These are phyloP conservation scores for Rhytidiadelphus loreus DNA, from an alignment of 225 moss, liverwort and hornwort species.

Conservation along the genomic window DNA sequence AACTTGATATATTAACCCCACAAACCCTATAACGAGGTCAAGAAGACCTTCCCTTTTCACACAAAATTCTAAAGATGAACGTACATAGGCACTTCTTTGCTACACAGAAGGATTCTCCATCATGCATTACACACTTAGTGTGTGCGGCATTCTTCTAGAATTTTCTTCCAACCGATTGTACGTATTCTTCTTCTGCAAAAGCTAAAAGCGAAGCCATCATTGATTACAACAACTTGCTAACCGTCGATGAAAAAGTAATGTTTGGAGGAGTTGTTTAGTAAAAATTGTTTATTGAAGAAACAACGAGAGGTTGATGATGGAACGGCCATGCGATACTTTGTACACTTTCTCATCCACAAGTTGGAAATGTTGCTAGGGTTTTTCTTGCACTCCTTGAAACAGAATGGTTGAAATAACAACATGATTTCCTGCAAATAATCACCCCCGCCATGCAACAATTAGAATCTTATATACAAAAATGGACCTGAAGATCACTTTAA, in stretches of 20 bases:
- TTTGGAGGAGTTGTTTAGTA: background rate
- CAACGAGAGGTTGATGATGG: background rate
- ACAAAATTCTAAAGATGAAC: background rate
- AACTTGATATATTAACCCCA: too few relatives aligned
- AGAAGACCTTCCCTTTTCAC: background rate
- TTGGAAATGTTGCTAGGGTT: background rate
- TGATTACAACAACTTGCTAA: background rate
- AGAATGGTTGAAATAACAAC: background rate
- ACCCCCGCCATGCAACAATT: background rate
- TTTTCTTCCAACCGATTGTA: background rate
- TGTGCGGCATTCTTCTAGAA: too few relatives aligned
- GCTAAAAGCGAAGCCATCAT: background rate
- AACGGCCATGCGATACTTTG: background rate
- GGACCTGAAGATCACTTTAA: background rate
- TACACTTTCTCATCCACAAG: background rate
- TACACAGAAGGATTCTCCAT: background rate
- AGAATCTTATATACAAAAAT: background rate
- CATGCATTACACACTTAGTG: too few relatives aligned
- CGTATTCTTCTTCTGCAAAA: background rate
- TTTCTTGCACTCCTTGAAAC: background rate
- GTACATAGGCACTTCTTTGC: background rate
- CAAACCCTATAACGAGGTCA: background rate
- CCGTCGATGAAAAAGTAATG: too few relatives aligned
- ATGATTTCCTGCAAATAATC: background rate
- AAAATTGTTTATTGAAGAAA: background rate